Percentiles rank a stretch among this genome's conserved stretches.
Conservation (phyloP, 305 asterid genomes). For the Solanum hybrid region DNA sequence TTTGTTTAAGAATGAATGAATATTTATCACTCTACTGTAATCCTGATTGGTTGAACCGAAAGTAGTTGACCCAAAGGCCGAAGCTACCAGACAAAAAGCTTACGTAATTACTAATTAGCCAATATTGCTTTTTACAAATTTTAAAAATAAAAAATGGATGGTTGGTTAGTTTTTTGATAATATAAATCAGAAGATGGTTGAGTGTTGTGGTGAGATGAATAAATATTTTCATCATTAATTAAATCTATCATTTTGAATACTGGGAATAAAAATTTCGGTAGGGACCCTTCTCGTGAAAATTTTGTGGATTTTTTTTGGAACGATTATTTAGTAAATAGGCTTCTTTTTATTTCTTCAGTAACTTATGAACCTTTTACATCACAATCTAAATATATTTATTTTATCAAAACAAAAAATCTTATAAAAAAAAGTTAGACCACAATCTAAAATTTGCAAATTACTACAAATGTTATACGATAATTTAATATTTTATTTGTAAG, state of each 20-base stretch:
- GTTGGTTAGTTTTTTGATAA: background rate
- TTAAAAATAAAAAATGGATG: background rate
- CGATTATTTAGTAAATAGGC: background rate
- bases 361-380: background rate
- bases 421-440: background rate
- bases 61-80: conserved; percentile 28
- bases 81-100: conserved; percentile 17
- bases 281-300: background rate
- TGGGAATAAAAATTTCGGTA: background rate
- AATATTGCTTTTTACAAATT: background rate
- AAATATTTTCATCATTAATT: background rate
- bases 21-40: rapidly evolving
- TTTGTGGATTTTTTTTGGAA: background rate
- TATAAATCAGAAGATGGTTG: background rate
- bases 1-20: too few species aligned
- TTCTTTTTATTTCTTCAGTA: background rate
- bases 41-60: background rate
- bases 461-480: background rate
- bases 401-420: background rate
- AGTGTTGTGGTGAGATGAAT: background rate
- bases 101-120: conserved; percentile 14
- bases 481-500: background rate
- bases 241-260: background rate
- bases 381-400: background rate
- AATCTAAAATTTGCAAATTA: background rate